Percentiles rank a stretch among this genome's conserved stretches.
phyloP scores from a whole-genome alignment of 2,329 filamentous ascomycete genomes.

The Aureobasidium melanogenum region DNA sequence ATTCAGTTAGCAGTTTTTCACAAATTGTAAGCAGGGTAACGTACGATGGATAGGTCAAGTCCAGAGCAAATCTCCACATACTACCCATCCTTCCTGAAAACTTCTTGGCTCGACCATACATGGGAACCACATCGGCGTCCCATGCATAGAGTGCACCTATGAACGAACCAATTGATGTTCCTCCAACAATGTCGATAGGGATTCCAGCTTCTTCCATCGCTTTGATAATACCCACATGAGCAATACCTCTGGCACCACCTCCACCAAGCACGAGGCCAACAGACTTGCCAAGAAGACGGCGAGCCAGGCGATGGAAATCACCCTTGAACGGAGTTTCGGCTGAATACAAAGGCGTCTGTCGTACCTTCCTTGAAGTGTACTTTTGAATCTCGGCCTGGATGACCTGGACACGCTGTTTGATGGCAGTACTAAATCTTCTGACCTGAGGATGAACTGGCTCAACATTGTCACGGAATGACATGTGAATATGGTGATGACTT shows the following conservation, averaged over 20 bases:
- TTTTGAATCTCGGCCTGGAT: slow-evolving; percentile 96
- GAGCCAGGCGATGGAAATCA: slow-evolving; percentile 87
- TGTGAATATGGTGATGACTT: slow-evolving; percentile 94
- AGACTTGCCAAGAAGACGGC: slow-evolving; percentile 85
- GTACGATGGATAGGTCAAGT: slow-evolving; percentile 84
- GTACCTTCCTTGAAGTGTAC: slow-evolving; percentile 88
- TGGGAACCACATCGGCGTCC: slow-evolving; percentile 92
- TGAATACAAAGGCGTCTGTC: slow-evolving; percentile 80
- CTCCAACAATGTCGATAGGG: slow-evolving; percentile 88
- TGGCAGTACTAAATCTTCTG: slow-evolving; percentile 70
- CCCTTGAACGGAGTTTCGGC: slow-evolving; percentile 90
- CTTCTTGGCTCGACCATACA: slow-evolving; percentile 94
- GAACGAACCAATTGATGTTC: slow-evolving; percentile 93
- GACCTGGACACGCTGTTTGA: slow-evolving; percentile 90
- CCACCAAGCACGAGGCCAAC: slow-evolving; percentile 91
- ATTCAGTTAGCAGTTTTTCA: slow-evolving; percentile 15
- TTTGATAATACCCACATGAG: slow-evolving; percentile 87
- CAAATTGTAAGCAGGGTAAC: slow-evolving; percentile 12
- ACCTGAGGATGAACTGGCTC: slow-evolving; percentile 68
- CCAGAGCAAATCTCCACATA: slow-evolving; percentile 95
- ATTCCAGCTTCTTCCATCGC: slow-evolving; percentile 94
- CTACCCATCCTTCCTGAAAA: slow-evolving; percentile 98
- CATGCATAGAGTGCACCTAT: slow-evolving; percentile 92
- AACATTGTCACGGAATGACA: slow-evolving; percentile 70
- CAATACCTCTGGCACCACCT: slow-evolving; percentile 82